Conservation (phyloP, 169 alveolate genomes). For the Eimeria maxima region DNA sequence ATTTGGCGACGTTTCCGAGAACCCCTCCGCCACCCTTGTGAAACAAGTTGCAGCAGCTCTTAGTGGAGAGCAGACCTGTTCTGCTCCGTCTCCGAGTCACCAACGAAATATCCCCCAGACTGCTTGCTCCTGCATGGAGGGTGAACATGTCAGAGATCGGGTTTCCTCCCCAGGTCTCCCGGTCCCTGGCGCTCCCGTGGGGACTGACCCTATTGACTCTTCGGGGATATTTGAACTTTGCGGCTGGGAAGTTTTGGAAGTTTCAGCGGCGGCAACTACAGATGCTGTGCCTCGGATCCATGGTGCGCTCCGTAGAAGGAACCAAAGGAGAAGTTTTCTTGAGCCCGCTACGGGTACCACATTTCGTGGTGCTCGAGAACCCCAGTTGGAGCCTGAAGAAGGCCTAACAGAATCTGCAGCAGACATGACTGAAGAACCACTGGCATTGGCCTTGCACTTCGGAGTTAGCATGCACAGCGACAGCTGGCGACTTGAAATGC, state of each 20-base stretch:
- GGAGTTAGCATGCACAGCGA: conserved; percentile 40
- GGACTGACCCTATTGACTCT: background rate
- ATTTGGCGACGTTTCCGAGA: conserved; percentile 14
- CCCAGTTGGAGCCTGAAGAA: background rate
- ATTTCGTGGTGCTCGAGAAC: background rate
- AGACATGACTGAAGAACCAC: background rate
- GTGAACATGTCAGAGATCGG: background rate
- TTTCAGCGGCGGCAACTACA: conserved; percentile 23
- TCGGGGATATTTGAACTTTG: background rate
- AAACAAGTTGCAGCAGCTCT: conserved; percentile 37
- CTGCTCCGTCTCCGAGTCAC: background rate
- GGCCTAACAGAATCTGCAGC: background rate
- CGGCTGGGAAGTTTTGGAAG: conserved; percentile 55
- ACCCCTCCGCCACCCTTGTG: conserved; percentile 48
- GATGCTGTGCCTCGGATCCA: conserved; percentile 43
- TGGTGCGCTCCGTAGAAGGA: background rate
- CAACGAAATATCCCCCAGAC: background rate
- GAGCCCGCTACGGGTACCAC: background rate
- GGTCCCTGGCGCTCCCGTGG: background rate
- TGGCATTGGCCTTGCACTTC: conserved; percentile 37
- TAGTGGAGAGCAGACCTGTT: background rate
- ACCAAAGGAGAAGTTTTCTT: background rate
- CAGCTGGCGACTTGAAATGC: conserved; percentile 25
- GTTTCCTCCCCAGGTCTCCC: background rate
- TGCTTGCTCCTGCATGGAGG: background rate